These are phyloP conservation scores for Acacia pycnantha DNA, from an alignment of 331 rosid species.

Conservation along the genomic window DNA sequence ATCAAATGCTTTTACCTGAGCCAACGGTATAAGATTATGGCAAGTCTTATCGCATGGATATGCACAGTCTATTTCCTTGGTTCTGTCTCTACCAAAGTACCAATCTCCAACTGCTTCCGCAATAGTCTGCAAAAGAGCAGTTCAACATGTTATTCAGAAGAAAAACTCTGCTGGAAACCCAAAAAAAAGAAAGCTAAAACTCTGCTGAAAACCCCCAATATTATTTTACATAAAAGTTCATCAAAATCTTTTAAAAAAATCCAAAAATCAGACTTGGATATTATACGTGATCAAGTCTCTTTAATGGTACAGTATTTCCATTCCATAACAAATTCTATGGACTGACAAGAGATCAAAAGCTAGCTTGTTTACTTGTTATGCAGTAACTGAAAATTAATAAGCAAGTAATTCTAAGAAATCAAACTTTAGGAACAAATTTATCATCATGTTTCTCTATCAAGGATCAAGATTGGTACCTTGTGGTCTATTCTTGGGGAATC, in stretches of 20 bases:
- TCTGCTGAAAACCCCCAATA: background rate
- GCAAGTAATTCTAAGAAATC: background rate
- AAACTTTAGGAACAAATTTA: background rate
- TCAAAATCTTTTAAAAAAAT: background rate
- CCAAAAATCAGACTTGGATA: background rate
- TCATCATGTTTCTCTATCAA: constrained; percentile 5
- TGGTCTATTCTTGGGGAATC: constrained; percentile 74
- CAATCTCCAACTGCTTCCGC: constrained; percentile 95
- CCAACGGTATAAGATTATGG: constrained; percentile 63
- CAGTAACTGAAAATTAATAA: background rate
- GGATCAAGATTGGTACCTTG: constrained; percentile 47
- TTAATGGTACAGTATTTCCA: background rate
- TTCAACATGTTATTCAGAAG: background rate
- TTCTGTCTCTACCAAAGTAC: constrained; percentile 70
- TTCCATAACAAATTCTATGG: background rate
- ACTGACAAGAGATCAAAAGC: background rate
- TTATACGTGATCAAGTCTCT: background rate
- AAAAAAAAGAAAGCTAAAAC: background rate
- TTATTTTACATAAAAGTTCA: background rate
- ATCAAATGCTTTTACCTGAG: constrained; percentile 35
- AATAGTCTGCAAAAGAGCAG: constrained; percentile 60
- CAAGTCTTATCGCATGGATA: constrained; percentile 89
- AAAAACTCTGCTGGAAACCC: background rate
- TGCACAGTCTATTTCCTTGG: constrained; percentile 69
- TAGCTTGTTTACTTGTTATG: background rate